Conservation (phyloP, 345 rosid species). For the Clausena lansium region DNA sequence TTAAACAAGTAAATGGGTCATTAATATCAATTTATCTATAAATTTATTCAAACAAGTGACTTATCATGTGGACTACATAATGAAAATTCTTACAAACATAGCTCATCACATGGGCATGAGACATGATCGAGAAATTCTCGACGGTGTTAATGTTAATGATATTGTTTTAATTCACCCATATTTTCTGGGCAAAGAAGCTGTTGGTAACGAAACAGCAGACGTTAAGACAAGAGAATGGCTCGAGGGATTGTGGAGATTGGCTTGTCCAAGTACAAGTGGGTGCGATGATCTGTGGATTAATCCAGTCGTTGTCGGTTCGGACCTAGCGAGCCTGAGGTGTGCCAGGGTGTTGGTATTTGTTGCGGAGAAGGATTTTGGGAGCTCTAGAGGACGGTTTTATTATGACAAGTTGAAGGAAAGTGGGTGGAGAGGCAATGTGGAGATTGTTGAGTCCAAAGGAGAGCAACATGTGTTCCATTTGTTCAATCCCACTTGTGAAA, state of each 20-base stretch:
- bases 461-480: slow-evolving; percentile 41
- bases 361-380: slow-evolving; percentile 36
- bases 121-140: slow-evolving; percentile 4
- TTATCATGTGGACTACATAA: no score
- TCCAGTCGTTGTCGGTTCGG: slow-evolving; percentile 32
- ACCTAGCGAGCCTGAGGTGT: slow-evolving; percentile 29
- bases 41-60: no score
- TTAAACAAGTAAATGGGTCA: no score
- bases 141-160: slow-evolving; percentile 11
- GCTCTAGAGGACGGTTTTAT: slow-evolving; percentile 41
- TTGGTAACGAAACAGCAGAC: slow-evolving; percentile 11
- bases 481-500: no score
- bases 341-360: slow-evolving; percentile 41
- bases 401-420: slow-evolving; percentile 29
- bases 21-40: no score
- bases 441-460: slow-evolving; percentile 30
- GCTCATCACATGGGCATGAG: no score
- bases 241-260: slow-evolving; percentile 21
- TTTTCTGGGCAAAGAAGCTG: slow-evolving; percentile 32
- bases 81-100: no score
- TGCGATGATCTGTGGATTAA: slow-evolving; percentile 47
- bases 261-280: slow-evolving; percentile 37
- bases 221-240: background rate
- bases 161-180: slow-evolving; percentile 23
- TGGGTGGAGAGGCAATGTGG: slow-evolving; percentile 46